Evolutionary conservation across 495 filamentous ascomycete species (phyloP), one percentile per base, ranked within the genome.

Genomic region (Aspergillus heteromorphus): DNA sequence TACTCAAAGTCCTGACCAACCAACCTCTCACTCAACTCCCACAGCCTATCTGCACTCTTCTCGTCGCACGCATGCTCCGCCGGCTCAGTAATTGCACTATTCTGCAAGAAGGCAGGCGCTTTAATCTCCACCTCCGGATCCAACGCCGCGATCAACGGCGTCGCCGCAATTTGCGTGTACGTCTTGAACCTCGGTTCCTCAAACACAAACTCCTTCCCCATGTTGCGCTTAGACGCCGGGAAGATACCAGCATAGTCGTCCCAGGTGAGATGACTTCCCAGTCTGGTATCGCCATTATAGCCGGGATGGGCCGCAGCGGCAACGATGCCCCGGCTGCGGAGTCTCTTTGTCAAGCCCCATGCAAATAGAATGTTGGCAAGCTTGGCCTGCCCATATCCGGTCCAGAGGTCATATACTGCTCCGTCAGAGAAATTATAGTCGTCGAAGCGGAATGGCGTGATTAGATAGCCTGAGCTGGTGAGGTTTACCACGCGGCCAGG

Each of bases 21-120:
- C 38, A 41, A 18, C 17, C 29, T 5, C 49, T 51, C 49, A 17
- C 30, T 51, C 49, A 51, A 29, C 25, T 41, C 42, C 38, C 49
- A 51, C 10, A 41, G 23, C 38, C 25, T 51, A 21, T 42, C 49
- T 13, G n/a, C 34, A 38, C 34, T 38, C 34, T n/a, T 13, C 5
- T 4, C 1, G n/a, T 38, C 34, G 11, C 34, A n/a, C 34, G 34
- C n/a, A 38, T 38, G n/a, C 6, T 38, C 34, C 1, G 5, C 34
- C 34, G 34, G 1, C 6, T n/a, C 34, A 13, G 4, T 38, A 38
- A 38, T 13, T 1, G 13, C 34, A 38, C 34, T 38, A 14, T 38
- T 38, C 34, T 38, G 34, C 10, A 14, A 38, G n/a, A 14, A 38
- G 10, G n/a, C 34, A 9, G 34, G 34, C 2, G 34, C 34, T 1